Evolutionary conservation across 768 basidiomycete genomes (phyloP).

Genomic region (Sistotremastrum niveocremeum): DNA sequence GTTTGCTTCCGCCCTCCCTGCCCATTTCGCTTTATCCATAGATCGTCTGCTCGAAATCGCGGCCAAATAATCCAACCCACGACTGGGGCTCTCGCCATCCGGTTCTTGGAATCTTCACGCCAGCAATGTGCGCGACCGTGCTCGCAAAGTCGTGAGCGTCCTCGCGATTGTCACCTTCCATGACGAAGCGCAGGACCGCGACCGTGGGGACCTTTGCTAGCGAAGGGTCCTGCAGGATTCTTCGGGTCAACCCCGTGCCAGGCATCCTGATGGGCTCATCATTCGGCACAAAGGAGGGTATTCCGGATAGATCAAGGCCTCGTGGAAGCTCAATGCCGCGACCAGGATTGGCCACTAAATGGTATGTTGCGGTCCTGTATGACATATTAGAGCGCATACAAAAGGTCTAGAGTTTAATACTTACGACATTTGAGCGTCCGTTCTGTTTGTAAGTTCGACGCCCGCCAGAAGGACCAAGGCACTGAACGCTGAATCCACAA

Average conservation of each 20-base stretch:
- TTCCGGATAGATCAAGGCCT: background rate
- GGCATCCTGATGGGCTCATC: constrained; percentile 55
- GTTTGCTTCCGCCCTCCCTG: too few relatives aligned
- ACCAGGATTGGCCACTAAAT: constrained; percentile 34
- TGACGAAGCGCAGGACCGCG: constrained; percentile 56
- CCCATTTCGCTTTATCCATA: too few relatives aligned
- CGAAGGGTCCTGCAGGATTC: constrained; percentile 48
- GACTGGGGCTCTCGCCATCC: too few relatives aligned
- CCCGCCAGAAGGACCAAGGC: constrained; percentile 57
- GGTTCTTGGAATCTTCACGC: too few relatives aligned
- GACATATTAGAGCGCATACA: background rate
- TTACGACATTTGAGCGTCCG: constrained; percentile 68
- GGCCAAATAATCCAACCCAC: too few relatives aligned
- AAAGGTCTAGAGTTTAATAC: constrained; percentile 11
- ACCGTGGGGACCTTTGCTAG: constrained; percentile 40
- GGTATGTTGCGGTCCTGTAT: constrained; percentile 49
- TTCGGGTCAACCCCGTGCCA: constrained; percentile 59
- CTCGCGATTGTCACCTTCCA: constrained; percentile 70
- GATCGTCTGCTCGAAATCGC: too few relatives aligned
- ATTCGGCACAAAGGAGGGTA: constrained; percentile 5
- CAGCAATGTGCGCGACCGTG: too few relatives aligned
- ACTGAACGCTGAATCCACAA: constrained; percentile 32
- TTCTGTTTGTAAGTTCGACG: constrained; percentile 59
- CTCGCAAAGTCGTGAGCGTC: constrained; percentile 32
- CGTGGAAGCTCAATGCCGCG: constrained; percentile 26